A percentile compares a stretch with the other conserved stretches of the same genome.
phyloP scores from a whole-genome alignment of 768 basidiomycete species.

The Boletus insuetus region DNA sequence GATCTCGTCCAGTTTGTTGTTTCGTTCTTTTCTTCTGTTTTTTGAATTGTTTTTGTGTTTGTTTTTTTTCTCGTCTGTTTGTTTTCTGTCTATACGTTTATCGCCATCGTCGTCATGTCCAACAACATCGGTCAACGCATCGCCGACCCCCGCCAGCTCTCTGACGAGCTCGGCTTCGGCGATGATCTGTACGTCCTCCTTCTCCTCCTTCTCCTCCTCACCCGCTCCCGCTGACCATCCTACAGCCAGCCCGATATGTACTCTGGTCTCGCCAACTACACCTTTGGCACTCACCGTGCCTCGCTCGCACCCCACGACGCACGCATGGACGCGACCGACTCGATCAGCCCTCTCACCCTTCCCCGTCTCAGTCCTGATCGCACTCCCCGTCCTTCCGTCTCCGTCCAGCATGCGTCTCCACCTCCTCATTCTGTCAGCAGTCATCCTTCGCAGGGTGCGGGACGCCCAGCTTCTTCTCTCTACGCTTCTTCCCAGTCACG shows the following conservation, averaged over 20 bases:
- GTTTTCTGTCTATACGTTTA: slow-evolving; percentile 17
- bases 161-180: slow-evolving; percentile 22
- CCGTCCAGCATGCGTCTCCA: slow-evolving; percentile 11
- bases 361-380: slow-evolving; percentile 34
- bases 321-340: slow-evolving; percentile 19
- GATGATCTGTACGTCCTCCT: slow-evolving; percentile 3
- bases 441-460: slow-evolving; percentile 33
- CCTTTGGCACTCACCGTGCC: slow-evolving; percentile 37
- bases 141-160: slow-evolving; percentile 28
- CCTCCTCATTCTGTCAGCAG: slow-evolving; percentile 23
- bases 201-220: not conserved
- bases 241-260: slow-evolving; percentile 28
- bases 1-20: not conserved
- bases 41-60: not conserved
- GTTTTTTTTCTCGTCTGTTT: not conserved
- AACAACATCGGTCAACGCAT: slow-evolving; percentile 25
- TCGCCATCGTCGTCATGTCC: slow-evolving; percentile 10
- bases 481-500: slow-evolving; percentile 14
- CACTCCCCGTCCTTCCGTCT: slow-evolving; percentile 46
- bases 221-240: not conserved
- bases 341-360: slow-evolving; percentile 39
- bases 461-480: slow-evolving; percentile 23
- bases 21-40: not conserved
- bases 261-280: slow-evolving; percentile 39
- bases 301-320: slow-evolving; percentile 16